phyloP scores from a whole-genome alignment of 2,329 filamentous ascomycete genomes.

The Elsinoe perseae region DNA sequence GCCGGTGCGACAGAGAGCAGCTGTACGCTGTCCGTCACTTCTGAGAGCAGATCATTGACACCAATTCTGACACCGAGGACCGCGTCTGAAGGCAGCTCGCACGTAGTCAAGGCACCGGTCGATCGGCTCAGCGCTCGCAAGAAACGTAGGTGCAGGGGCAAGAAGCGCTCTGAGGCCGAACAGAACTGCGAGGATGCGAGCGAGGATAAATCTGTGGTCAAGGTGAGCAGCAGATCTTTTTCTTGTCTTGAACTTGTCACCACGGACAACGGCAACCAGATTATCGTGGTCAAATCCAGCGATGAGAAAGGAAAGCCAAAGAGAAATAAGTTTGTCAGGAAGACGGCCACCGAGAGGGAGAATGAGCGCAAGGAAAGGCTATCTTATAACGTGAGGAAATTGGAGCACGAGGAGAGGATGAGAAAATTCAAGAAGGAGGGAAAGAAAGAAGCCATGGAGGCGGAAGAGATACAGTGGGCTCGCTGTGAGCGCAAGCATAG shows the following conservation, averaged over 20 bases:
- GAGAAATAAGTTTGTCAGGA: slow-evolving; percentile 20
- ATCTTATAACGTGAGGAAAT: not conserved
- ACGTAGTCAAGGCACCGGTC: not conserved
- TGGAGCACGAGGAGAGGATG: slow-evolving; percentile 11
- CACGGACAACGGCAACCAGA: slow-evolving; percentile 15
- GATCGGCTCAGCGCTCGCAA: slow-evolving; percentile 5
- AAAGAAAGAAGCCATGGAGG: not conserved
- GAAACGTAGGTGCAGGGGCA: not conserved
- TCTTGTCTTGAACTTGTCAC: not conserved
- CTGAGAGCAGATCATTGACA: not conserved
- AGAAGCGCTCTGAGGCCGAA: slow-evolving; percentile 13
- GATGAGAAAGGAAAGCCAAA: slow-evolving; percentile 17
- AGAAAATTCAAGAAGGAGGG: not conserved
- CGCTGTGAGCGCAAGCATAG: slow-evolving; percentile 7
- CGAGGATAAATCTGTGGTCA: not conserved
- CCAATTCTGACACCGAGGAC: not conserved
- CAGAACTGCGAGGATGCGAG: slow-evolving; percentile 17
- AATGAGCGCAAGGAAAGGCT: slow-evolving; percentile 9
- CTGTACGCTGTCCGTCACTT: not conserved
- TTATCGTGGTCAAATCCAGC: slow-evolving; percentile 17
- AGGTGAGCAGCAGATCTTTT: slow-evolving; percentile 3
- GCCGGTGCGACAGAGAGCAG: not conserved
- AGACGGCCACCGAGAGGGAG: slow-evolving; percentile 19
- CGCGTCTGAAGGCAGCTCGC: not conserved
- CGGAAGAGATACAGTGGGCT: slow-evolving; percentile 11